Conservation (phyloP, 495 filamentous ascomycete genomes). For the Elaphomyces granulatus region DNA sequence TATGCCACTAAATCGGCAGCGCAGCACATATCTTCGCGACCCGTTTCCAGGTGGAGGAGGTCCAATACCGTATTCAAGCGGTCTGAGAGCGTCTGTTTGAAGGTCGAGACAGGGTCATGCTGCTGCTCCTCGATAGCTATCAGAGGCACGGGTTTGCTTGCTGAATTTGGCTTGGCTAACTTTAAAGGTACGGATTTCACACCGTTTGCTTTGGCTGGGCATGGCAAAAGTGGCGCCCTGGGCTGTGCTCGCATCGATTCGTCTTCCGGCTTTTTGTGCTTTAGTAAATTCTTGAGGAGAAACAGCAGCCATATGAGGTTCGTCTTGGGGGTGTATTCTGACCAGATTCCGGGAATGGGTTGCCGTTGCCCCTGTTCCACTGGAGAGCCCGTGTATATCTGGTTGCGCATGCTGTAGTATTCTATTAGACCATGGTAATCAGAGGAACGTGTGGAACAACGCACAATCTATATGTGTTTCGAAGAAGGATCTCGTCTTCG, state of each 20-base stretch:
- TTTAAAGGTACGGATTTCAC: conserved; percentile 5
- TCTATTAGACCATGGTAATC: conserved; percentile 6
- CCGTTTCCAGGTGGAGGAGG: conserved; percentile 27
- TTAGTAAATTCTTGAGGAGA: conserved; percentile 32
- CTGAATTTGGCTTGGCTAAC: neutral
- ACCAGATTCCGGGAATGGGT: conserved; percentile 29
- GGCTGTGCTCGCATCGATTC: conserved; percentile 1
- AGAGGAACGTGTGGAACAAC: conserved; percentile 8
- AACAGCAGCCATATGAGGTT: conserved; percentile 40
- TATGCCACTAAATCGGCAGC: conserved; percentile 35
- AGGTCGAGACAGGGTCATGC: conserved; percentile 9
- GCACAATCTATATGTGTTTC: conserved; percentile 32
- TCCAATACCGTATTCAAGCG: conserved; percentile 20
- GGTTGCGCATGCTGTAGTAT: conserved; percentile 24
- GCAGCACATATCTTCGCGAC: conserved; percentile 35
- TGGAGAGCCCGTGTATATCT: conserved; percentile 25
- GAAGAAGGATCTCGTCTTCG: conserved; percentile 27
- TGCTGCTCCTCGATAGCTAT: conserved; percentile 6
- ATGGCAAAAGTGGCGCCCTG: conserved; percentile 23
- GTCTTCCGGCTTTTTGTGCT: conserved; percentile 21
- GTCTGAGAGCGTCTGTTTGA: conserved; percentile 22
- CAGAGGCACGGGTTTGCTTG: neutral
- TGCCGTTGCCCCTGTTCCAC: conserved; percentile 17
- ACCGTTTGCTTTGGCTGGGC: conserved; percentile 21
- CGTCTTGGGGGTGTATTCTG: conserved; percentile 31